phyloP scores from a whole-genome alignment of 73 alveolate species.

The Paramecium biaurelia region DNA sequence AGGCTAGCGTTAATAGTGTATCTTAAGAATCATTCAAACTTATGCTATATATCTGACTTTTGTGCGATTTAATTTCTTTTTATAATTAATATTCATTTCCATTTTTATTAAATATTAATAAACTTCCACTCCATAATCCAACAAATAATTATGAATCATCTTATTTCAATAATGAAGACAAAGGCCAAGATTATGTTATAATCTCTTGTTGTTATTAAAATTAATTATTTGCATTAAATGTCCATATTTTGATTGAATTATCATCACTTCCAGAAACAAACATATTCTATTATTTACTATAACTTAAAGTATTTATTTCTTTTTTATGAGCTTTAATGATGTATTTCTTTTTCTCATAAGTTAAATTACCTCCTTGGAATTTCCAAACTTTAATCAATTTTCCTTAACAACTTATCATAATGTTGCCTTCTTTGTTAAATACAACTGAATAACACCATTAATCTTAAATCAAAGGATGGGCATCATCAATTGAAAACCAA shows the following conservation, averaged over 20 bases:
- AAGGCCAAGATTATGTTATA: background rate
- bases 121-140: background rate
- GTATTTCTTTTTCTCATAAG: background rate
- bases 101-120: background rate
- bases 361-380: background rate
- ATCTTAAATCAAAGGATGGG: background rate
- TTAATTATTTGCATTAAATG: background rate
- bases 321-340: background rate
- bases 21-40: background rate
- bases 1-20: background rate
- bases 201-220: background rate
- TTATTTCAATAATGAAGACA: background rate
- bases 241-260: background rate
- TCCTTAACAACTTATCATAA: background rate
- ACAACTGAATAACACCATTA: background rate
- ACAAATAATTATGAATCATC: background rate
- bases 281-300: background rate
- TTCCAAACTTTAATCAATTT: background rate
- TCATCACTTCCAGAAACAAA: background rate
- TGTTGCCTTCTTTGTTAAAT: background rate
- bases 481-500: background rate
- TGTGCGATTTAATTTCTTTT: background rate
- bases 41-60: background rate
- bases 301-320: background rate
- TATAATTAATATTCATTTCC: background rate